Evolutionary conservation across 2,329 filamentous ascomycete genomes (phyloP), one percentile per base, ranked within the genome.

Genomic region (Penicillium polonicum): DNA sequence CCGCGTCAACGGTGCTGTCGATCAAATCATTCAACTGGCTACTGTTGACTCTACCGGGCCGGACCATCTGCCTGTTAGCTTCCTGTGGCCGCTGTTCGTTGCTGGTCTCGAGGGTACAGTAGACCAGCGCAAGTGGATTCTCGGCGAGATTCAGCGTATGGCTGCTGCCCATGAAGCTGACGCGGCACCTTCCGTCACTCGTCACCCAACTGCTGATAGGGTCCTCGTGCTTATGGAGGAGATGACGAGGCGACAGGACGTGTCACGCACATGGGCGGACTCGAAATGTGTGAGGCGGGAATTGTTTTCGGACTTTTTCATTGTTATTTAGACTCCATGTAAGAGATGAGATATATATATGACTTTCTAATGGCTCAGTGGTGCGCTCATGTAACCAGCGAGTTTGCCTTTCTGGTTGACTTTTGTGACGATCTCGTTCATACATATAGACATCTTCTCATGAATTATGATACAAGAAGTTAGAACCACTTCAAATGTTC

Each of bases 71-170:
- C 68, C 72, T 2, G 58, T 68, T 19, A 71, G 72, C 45, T 73
- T 74, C 43, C 55, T 73, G 23, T 74, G 72, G 72, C 72, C 72
- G 29, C 59, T 74, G 6, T 74, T 74, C 45, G 61, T 74, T 13
- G 72, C 72, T 0, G 71, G 71, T 0, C 45, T 74, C 13, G 72
- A 74, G 53, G 72, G 68, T 0, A 72, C 72, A 0, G 52, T 62
- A 0, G 63, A 68, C 8, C 72, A 74, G 57, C 68, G 71, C 1
- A 62, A 54, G 21, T 74, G 72, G 72, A 73, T 74, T 31, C 48
- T 73, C 13, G 59, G 65, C 19, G 68, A 70, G 52, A 71, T 74
- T 64, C 70, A 70, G 49, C 69, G 67, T 9, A 72, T 74, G 70
- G 69, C 62, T 0, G 58, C 61, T 29, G 49, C 39, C 9, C 48